Evolutionary conservation across 192 early-diverging fungal genomes (phyloP), one percentile per base, ranked within the genome.

Genomic region (Geranomyces variabilis): DNA sequence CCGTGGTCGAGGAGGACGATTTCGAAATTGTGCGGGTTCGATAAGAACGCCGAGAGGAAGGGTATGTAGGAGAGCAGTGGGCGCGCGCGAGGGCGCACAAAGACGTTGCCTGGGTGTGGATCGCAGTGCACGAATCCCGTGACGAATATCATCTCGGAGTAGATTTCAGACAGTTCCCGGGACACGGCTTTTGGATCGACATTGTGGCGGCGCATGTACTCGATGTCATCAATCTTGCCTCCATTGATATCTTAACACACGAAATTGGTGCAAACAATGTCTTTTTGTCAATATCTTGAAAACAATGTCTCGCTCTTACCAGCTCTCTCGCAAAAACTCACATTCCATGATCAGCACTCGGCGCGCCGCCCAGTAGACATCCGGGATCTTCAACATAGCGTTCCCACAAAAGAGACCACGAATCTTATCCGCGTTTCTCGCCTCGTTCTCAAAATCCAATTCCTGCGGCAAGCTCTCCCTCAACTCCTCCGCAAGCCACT

Each of bases 341-440:
- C 90, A 95, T 72, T 95, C 95, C 95, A 97, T 97, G 26, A 91
- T 83, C 70, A 97, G 77, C 13, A 97, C 84, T 34, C 95, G 85
- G 33, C 88, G 82, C 13, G 84, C 77, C 3, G 93, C 87, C 87
- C 89, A 93, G 53, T 89, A 72, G 46, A 95, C 89, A 28, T 86
- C 80, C n/a, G 96, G 96, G 44, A 98, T 88, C 1, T 84, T 75
- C 63, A 98, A 71, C 7, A 75, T 65, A 1, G 55, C 21, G 24
- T 59, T 63, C 5, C 60, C 60, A 3, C 21, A 21, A 58, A 79
- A 84, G 59, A 82, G 71, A 4, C 70, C 71, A 10, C 70, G 62
- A 4, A 94, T 91, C 56, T 83, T 83, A 26, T 83, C 79, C 7
- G 93, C 87, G 79, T 98, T 96, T 29, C 43, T 66, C 7, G 91